Conservation (phyloP, 257 asterid species). For the Nicotiana knightiana region DNA sequence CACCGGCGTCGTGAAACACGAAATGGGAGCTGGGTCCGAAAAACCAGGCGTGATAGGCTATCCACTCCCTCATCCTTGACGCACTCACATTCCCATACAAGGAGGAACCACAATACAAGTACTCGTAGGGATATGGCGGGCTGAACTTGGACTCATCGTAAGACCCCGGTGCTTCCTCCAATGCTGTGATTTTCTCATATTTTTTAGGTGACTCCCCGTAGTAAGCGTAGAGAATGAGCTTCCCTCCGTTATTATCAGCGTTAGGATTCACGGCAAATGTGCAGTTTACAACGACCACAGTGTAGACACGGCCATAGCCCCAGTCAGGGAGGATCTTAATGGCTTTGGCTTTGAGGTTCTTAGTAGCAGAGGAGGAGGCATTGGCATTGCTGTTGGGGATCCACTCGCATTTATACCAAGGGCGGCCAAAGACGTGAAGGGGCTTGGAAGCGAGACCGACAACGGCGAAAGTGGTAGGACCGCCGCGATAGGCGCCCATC, state of each 20-base stretch:
- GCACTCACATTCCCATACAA: slow-evolving; percentile 64
- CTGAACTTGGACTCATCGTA: slow-evolving; percentile 27
- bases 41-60: slow-evolving; percentile 60
- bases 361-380: background rate
- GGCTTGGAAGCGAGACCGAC: slow-evolving; percentile 82
- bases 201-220: slow-evolving; percentile 26
- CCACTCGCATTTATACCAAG: slow-evolving; percentile 83
- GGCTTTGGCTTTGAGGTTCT: slow-evolving; percentile 20
- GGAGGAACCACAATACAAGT: slow-evolving; percentile 66
- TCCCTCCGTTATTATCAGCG: slow-evolving; percentile 36
- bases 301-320: slow-evolving; percentile 85
- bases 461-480: slow-evolving; percentile 61
- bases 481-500: slow-evolving; percentile 95
- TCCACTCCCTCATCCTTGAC: slow-evolving; percentile 63
- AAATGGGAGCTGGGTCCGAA: slow-evolving; percentile 63
- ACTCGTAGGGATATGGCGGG: slow-evolving; percentile 41
- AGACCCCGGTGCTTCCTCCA: slow-evolving; percentile 33
- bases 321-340: slow-evolving; percentile 37
- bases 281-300: slow-evolving; percentile 74
- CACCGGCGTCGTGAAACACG: slow-evolving; percentile 81
- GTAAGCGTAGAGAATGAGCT: slow-evolving; percentile 42
- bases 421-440: slow-evolving; percentile 59
- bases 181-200: slow-evolving; percentile 41
- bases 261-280: slow-evolving; percentile 36
- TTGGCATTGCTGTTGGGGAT: slow-evolving; percentile 27